phyloP scores from a whole-genome alignment of 2,329 filamentous ascomycete species.

The Claviceps sp. region DNA sequence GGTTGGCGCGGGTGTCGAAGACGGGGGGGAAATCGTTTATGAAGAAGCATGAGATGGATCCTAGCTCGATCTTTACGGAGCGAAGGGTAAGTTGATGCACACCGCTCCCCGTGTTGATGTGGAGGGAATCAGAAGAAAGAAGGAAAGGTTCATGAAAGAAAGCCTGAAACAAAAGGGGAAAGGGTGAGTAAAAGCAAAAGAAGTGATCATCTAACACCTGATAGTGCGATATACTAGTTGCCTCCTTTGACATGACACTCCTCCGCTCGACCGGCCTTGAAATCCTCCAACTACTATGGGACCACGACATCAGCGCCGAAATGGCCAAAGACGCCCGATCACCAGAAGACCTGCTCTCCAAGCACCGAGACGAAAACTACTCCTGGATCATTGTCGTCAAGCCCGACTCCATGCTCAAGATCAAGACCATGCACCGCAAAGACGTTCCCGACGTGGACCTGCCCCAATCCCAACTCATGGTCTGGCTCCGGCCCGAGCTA shows the following conservation, averaged over 20 bases:
- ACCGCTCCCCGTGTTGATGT: too few species aligned
- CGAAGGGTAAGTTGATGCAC: slow-evolving; percentile 39
- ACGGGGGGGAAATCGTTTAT: slow-evolving; percentile 42
- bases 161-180: neutral
- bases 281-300: slow-evolving; percentile 67
- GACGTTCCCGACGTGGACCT: slow-evolving; percentile 67
- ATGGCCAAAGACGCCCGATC: slow-evolving; percentile 68
- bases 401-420: slow-evolving; percentile 60
- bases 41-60: slow-evolving; percentile 58
- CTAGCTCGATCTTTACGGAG: slow-evolving; percentile 43
- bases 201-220: neutral
- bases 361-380: slow-evolving; percentile 64
- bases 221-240: slow-evolving; percentile 77
- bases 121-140: neutral
- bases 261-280: slow-evolving; percentile 66
- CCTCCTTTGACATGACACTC: slow-evolving; percentile 68
- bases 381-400: slow-evolving; percentile 86
- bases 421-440: slow-evolving; percentile 64
- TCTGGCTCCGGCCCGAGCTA: slow-evolving; percentile 69
- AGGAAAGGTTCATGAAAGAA: slow-evolving; percentile 33
- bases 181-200: neutral
- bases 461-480: slow-evolving; percentile 55
- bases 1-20: slow-evolving; percentile 54
- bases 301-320: slow-evolving; percentile 75
- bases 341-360: slow-evolving; percentile 64